These are phyloP conservation scores for Colletotrichum costaricense DNA, from an alignment of 2,329 filamentous ascomycete species.

Conservation along the genomic window DNA sequence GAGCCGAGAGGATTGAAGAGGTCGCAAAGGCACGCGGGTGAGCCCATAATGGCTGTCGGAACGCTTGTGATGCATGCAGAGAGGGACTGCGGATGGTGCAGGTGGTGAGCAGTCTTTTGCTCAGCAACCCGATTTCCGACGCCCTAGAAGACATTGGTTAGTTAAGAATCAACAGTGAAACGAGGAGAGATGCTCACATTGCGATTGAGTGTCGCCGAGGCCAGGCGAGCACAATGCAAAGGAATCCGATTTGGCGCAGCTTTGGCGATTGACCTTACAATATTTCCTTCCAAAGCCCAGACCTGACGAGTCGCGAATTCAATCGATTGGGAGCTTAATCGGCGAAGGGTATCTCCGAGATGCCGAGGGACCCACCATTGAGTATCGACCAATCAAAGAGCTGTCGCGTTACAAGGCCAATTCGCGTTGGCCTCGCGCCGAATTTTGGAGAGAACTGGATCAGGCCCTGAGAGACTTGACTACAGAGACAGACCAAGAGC, in stretches of 20 bases:
- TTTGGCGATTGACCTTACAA: constrained; percentile 3
- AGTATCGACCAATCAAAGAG: constrained; percentile 14
- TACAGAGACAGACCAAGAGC: constrained; percentile 10
- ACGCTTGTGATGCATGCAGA: not conserved
- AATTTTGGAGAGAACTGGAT: constrained; percentile 31
- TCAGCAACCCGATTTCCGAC: constrained; percentile 31
- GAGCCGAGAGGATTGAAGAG: not conserved
- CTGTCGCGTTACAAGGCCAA: constrained; percentile 32
- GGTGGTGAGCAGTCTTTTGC: constrained; percentile 32
- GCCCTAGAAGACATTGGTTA: constrained; percentile 19
- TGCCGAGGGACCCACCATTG: not conserved
- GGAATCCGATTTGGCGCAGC: not conserved
- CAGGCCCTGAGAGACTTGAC: not conserved
- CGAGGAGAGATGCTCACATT: constrained; percentile 6
- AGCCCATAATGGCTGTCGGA: constrained; percentile 16
- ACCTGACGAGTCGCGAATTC: not conserved
- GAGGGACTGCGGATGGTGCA: constrained; percentile 18
- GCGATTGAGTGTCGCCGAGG: not conserved
- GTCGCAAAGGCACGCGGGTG: constrained; percentile 21
- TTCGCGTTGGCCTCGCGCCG: constrained; percentile 34
- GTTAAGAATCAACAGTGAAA: not conserved
- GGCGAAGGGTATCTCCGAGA: constrained; percentile 28
- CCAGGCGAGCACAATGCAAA: not conserved
- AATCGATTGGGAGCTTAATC: constrained; percentile 3
- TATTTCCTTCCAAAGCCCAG: constrained; percentile 1